Evolutionary conservation across 2,329 filamentous ascomycete genomes (phyloP).

Genomic region (Aspergillus fumigatiaffinis): DNA sequence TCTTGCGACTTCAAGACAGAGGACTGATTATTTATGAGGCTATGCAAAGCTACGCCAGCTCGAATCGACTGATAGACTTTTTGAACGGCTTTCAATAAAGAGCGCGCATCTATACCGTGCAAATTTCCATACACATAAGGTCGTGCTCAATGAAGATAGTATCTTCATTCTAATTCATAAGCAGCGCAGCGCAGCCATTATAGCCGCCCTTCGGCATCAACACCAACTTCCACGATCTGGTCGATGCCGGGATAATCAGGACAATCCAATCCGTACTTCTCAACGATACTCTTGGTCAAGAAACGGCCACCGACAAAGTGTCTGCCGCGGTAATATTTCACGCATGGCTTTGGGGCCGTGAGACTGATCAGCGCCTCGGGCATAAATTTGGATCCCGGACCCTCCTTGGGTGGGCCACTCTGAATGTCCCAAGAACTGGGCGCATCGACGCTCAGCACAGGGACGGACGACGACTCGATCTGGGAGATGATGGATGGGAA

Average conservation of each 20-base stretch:
- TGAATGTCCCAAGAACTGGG: slow-evolving; percentile 96
- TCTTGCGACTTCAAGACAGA: slow-evolving; percentile 1
- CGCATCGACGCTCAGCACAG: slow-evolving; percentile 85
- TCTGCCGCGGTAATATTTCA: slow-evolving; percentile 75
- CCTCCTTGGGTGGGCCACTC: slow-evolving; percentile 70
- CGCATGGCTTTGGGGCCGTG: slow-evolving; percentile 88
- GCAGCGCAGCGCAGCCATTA: slow-evolving; percentile 8
- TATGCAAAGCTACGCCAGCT: slow-evolving; percentile 8
- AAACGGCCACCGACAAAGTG: slow-evolving; percentile 95
- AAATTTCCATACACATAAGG: neutral
- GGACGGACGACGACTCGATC: slow-evolving; percentile 67
- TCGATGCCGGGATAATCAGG: slow-evolving; percentile 82
- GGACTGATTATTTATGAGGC: slow-evolving; percentile 12
- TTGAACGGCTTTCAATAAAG: neutral
- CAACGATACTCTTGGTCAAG: slow-evolving; percentile 69
- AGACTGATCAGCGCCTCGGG: slow-evolving; percentile 79
- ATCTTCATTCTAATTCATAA: neutral
- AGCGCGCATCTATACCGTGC: neutral
- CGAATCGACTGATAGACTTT: neutral
- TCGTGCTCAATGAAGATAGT: neutral
- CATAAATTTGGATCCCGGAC: slow-evolving; percentile 74
- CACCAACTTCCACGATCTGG: slow-evolving; percentile 74
- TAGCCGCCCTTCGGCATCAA: slow-evolving; percentile 35
- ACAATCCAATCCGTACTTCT: slow-evolving; percentile 81
- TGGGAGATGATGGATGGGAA: slow-evolving; percentile 78